Evolutionary conservation across 805 yeast genomes (phyloP).

Genomic region (Nakazawaea ambrosiae): DNA sequence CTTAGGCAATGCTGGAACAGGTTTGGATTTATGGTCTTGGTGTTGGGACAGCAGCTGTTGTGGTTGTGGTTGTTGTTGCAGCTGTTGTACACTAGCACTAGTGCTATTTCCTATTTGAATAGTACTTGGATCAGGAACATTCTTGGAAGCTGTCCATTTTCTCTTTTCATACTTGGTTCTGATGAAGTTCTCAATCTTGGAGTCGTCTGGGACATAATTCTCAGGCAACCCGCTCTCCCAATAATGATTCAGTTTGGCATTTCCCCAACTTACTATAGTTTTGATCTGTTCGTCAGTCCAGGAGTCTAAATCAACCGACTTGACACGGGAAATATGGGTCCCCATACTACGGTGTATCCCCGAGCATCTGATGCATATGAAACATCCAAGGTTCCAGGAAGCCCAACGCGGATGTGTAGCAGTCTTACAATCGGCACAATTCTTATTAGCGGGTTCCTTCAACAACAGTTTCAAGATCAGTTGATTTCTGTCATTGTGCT

Average conservation of each 20-base stretch:
- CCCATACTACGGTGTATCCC: slow-evolving; percentile 96
- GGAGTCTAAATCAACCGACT: slow-evolving; percentile 89
- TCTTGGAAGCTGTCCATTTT: slow-evolving; percentile 67
- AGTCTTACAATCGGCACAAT: slow-evolving; percentile 89
- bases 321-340: slow-evolving; percentile 88
- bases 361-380: slow-evolving; percentile 90
- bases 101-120: slow-evolving; percentile 15
- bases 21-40: not conserved
- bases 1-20: slow-evolving; percentile 9
- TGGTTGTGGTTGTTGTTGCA: too few relatives aligned
- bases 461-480: slow-evolving; percentile 70
- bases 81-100: slow-evolving; percentile 3
- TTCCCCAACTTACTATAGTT: slow-evolving; percentile 83
- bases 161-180: slow-evolving; percentile 87
- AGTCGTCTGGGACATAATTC: slow-evolving; percentile 69
- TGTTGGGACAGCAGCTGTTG: not conserved
- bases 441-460: slow-evolving; percentile 67
- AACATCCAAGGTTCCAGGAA: slow-evolving; percentile 90
- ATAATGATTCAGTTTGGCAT: slow-evolving; percentile 63
- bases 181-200: slow-evolving; percentile 83
- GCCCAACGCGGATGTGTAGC: slow-evolving; percentile 97
- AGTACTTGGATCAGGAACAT: slow-evolving; percentile 54
- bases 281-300: slow-evolving; percentile 93
- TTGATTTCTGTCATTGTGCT: slow-evolving; percentile 43
- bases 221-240: slow-evolving; percentile 82